phyloP scores from a whole-genome alignment of 106 monocot genomes.

The Posidonia australis region DNA sequence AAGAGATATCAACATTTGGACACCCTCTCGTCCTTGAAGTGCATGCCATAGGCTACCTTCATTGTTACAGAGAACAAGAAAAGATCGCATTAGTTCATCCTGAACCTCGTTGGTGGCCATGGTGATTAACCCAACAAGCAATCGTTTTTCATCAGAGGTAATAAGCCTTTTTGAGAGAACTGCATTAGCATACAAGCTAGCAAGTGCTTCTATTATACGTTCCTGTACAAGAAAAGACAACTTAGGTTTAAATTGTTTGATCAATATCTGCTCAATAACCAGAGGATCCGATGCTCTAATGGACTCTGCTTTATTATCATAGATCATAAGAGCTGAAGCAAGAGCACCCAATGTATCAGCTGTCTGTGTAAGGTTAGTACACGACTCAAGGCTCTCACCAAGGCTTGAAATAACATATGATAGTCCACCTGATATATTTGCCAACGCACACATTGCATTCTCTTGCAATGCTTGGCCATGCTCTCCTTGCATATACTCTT shows the following conservation, averaged over 20 bases:
- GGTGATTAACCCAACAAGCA: constrained; percentile 90
- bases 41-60: constrained; percentile 79
- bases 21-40: constrained; percentile 81
- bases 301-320: constrained; percentile 84
- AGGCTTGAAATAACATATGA: constrained; percentile 96
- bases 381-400: constrained; percentile 90
- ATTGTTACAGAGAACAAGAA: constrained; percentile 65
- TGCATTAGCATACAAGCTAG: constrained; percentile 84
- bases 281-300: constrained; percentile 55
- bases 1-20: constrained; percentile 90
- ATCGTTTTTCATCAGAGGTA: constrained; percentile 76
- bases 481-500: constrained; percentile 99
- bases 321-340: constrained; percentile 97
- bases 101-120: constrained; percentile 84
- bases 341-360: constrained; percentile 95
- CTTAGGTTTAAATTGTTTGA: constrained; percentile 44
- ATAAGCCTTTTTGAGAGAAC: constrained; percentile 52
- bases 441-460: constrained; percentile 96
- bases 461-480: constrained; percentile 94
- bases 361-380: constrained; percentile 58
- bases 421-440: constrained; percentile 96
- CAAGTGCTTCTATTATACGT: constrained; percentile 87
- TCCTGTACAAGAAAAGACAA: constrained; percentile 81
- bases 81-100: constrained; percentile 71
- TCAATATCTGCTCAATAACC: not conserved